These are phyloP conservation scores for Eucalyptus cloeziana DNA, from an alignment of 345 rosid species.

Conservation along the genomic window DNA sequence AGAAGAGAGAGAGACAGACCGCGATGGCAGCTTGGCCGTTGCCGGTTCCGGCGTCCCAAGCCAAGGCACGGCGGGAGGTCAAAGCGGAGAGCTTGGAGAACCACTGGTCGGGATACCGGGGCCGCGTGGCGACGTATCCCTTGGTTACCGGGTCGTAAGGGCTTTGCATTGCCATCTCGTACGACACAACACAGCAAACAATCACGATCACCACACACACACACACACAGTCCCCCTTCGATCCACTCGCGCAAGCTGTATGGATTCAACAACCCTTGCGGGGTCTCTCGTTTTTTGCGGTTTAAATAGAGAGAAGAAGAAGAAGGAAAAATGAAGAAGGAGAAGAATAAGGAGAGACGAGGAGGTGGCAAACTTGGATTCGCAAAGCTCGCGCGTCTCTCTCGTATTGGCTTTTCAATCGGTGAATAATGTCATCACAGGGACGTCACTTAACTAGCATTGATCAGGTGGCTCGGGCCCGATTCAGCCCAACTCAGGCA, in stretches of 20 bases:
- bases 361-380: background rate
- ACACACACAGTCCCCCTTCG: background rate
- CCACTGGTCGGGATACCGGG: conserved; percentile 45
- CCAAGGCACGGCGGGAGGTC: conserved; percentile 30
- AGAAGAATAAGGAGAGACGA: background rate
- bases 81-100: conserved; percentile 42
- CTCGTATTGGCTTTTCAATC: too few relatives aligned
- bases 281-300: background rate
- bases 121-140: conserved; percentile 41
- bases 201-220: background rate
- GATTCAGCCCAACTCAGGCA: too few relatives aligned
- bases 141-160: conserved; percentile 48
- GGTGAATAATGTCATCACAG: too few relatives aligned
- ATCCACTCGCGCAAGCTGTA: background rate
- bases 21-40: conserved; percentile 66
- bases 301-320: background rate
- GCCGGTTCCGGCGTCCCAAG: conserved; percentile 74
- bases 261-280: background rate
- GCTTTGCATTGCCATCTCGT: background rate
- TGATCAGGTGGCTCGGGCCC: too few relatives aligned
- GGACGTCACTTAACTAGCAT: too few relatives aligned
- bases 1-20: conserved; percentile 7
- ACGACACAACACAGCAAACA: background rate
- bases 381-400: background rate
- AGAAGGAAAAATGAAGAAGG: background rate